Evolutionary conservation across 2,329 filamentous ascomycete species (phyloP), one percentile per base, ranked within the genome.

Genomic region (Aspergillus ruber): DNA sequence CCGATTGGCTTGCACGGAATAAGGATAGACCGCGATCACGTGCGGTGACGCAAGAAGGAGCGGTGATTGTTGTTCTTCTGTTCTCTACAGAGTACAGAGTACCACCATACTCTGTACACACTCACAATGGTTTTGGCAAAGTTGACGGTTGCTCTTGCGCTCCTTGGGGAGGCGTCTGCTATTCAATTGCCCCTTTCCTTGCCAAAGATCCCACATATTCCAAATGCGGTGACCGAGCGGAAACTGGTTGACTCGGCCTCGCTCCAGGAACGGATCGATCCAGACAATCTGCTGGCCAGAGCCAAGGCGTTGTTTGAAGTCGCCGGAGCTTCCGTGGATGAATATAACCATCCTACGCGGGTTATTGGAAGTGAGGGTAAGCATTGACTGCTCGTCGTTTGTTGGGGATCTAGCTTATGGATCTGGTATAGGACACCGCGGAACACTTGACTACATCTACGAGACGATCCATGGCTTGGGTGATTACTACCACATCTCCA

Each of bases 291-390:
- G 7, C 64, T 82, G 41, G 65, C 70, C 7, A 77, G 82, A 38
- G 82, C 84, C 9, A 71, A 83, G 55, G 65, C 79, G 25, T 74
- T 88, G 7, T 86, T 78, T 56, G 69, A 77, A 44, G 78, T 86
- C 47, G 83, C 84, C 0, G 72, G 83, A 63, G 70, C 76, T 45
- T 75, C 77, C 9, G 69, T 78, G 50, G 70, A 75, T 1, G 81
- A 86, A 52, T 85, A 82, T 59, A 78, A 79, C 51, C 84, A 84
- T 56, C 84, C 84, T 1, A 88, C 84, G 1, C 77, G 84, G 45
- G 84, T 87, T 18, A 86, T 88, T 54, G 84, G 84, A 25, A 85
- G 82, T 52, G 60, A 77, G 61, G 82, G 81, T 82, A 66, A 36
- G 49, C 7, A 12, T 27, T 42, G 12, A 27, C 15, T 18, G 35